Evolutionary conservation across 2,329 filamentous ascomycete species (phyloP), one percentile per base, ranked within the genome.

Genomic region (Aspergillus sp.): DNA sequence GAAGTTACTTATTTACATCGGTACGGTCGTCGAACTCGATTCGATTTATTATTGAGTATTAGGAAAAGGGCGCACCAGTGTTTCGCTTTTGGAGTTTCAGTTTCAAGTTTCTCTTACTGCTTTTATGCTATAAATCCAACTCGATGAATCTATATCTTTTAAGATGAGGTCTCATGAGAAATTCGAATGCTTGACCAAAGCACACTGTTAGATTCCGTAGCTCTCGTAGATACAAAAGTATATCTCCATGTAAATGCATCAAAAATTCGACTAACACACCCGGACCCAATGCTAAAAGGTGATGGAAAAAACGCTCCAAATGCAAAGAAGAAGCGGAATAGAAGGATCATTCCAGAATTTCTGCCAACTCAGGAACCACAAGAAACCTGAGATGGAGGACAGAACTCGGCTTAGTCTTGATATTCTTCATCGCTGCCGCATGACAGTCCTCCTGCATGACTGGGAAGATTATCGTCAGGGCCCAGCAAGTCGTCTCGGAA

Each of bases 51-150:
- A 41, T 41, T 41, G 55, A 57, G 38, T 46, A 34, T 45, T 52
- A 52, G 48, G 55, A 57, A 57, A 57, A 57, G 48, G 55, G 55
- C 55, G 55, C 55, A 45, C 30, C 51, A 45, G 2, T 22, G 49
- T 51, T 34, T 22, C 2, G 5, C 2, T 57, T 46, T 57, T 57
- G 55, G 55, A 57, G 55, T 57, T 51, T 51, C 11, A 51, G 34
- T 45, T 31, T 45, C 23, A 34, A 11, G 15, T 23, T 55, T 45
- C 34, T 23, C 17, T 48, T 46, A 45, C 17, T 22, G 17, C 23
- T 52, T 34, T 48, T 52, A 57, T 52, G 51, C 54, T 50, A 51
- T 51, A 49, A 25, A 57, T 17, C 25, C 9, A 8, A 48, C n/a
- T 48, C 46, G 46, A 48, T 48, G 46, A 25, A 25, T 48, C n/a